These are phyloP conservation scores for Chiua virens DNA, from an alignment of 768 basidiomycete genomes.

Conservation along the genomic window DNA sequence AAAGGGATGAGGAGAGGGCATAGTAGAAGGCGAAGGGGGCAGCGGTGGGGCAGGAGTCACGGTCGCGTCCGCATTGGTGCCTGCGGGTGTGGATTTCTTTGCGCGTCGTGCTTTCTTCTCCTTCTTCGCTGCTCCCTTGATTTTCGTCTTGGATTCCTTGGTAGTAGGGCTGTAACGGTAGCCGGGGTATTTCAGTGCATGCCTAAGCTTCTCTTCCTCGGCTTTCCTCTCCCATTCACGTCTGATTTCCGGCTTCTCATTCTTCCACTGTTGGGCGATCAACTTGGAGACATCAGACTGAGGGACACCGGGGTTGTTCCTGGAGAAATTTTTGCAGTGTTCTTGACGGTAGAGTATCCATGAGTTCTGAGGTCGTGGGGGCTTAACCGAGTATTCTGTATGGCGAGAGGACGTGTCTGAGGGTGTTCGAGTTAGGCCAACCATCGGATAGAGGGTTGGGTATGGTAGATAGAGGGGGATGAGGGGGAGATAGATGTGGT, in stretches of 20 bases:
- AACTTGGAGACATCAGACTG: slow-evolving; percentile 67
- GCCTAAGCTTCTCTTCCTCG: slow-evolving; percentile 51
- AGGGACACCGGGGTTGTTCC: slow-evolving; percentile 34
- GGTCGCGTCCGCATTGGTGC: background rate
- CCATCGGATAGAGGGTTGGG: slow-evolving; percentile 18
- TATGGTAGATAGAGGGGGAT: slow-evolving; percentile 5
- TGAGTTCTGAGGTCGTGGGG: slow-evolving; percentile 74
- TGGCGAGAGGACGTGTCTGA: slow-evolving; percentile 1
- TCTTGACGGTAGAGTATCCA: slow-evolving; percentile 78
- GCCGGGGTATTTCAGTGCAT: slow-evolving; percentile 49
- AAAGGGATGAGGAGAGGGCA: background rate
- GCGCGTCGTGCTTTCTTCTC: slow-evolving; percentile 38
- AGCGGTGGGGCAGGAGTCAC: slow-evolving; percentile 4
- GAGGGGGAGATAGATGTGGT: slow-evolving; percentile 18
- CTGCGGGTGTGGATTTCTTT: slow-evolving; percentile 15
- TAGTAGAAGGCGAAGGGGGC: background rate
- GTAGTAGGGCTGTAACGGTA: slow-evolving; percentile 53
- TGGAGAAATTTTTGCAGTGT: slow-evolving; percentile 34
- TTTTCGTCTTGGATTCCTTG: background rate
- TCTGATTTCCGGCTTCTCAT: slow-evolving; percentile 48
- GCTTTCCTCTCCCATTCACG: slow-evolving; percentile 53
- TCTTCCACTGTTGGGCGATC: slow-evolving; percentile 65
- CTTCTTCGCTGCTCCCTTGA: slow-evolving; percentile 52
- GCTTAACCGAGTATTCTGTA: slow-evolving; percentile 27
- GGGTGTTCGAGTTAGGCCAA: slow-evolving; percentile 17